These are phyloP conservation scores for Yamadazyma songkhlaensis DNA, from an alignment of 1,139 yeast genomes.

Conservation along the genomic window DNA sequence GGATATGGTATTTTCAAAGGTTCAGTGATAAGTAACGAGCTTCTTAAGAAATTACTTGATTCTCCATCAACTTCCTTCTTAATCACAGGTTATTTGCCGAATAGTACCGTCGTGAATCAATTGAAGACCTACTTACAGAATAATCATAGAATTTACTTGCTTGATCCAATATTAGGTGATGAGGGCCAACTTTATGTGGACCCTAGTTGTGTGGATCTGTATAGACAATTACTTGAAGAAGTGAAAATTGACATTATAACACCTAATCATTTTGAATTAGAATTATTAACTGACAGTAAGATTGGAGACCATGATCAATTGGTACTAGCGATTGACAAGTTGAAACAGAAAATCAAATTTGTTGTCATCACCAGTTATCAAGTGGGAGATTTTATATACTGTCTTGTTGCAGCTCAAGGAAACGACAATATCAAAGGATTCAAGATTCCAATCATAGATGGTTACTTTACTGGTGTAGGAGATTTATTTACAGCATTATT, in stretches of 20 bases:
- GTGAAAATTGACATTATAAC: conserved; percentile 63
- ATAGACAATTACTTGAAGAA: conserved; percentile 48
- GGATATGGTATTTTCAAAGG: conserved; percentile 56
- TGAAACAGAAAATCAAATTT: conserved; percentile 40
- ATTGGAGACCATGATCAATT: conserved; percentile 41
- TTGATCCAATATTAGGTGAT: conserved; percentile 95
- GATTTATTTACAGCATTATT: conserved; percentile 83
- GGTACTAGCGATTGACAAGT: conserved; percentile 34
- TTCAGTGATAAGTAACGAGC: conserved; percentile 4
- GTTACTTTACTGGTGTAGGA: conserved; percentile 90
- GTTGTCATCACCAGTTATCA: conserved; percentile 57
- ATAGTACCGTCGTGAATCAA: conserved; percentile 13
- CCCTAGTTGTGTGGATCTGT: conserved; percentile 60
- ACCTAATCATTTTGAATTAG: conserved; percentile 87
- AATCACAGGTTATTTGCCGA: conserved; percentile 39
- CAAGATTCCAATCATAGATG: conserved; percentile 55
- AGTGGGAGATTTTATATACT: conserved; percentile 33
- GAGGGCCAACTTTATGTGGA: conserved; percentile 79
- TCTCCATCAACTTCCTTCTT: conserved; percentile 13
- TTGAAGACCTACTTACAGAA: conserved; percentile 1
- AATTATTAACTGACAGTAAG: conserved; percentile 55
- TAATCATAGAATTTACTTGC: conserved; percentile 32
- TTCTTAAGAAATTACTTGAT: conserved; percentile 11
- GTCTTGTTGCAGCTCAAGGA: conserved; percentile 48
- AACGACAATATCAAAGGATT: conserved; percentile 23